Evolutionary conservation across 225 moss, liverwort and hornwort genomes (phyloP).

Genomic region (Takakia lepidozioides): DNA sequence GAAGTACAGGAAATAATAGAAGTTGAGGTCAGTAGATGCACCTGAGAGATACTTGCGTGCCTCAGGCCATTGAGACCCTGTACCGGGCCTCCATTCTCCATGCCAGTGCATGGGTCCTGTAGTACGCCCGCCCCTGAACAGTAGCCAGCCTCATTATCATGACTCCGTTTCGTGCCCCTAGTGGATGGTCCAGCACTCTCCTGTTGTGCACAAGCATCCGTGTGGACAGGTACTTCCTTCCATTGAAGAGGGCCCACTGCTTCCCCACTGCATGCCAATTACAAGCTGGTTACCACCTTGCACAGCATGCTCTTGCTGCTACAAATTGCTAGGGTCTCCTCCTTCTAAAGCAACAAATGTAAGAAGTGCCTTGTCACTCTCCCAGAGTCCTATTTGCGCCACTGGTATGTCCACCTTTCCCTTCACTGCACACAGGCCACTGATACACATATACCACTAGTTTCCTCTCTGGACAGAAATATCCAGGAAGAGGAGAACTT

Average conservation of each 20-base stretch:
- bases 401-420: neutral
- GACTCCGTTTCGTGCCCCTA: constrained; percentile 11
- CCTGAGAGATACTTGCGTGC: constrained; percentile 7
- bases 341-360: neutral
- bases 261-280: constrained; percentile 55
- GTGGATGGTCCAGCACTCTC: constrained; percentile 17
- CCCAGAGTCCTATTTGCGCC: neutral
- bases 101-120: too few species aligned
- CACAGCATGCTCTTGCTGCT: neutral
- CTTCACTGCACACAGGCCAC: neutral
- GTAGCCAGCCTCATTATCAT: constrained; percentile 6
- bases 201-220: too few species aligned
- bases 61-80: neutral
- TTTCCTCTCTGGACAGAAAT: neutral
- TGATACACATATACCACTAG: neutral
- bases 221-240: constrained; percentile 25
- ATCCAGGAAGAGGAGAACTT: too few species aligned
- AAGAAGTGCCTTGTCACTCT: neutral
- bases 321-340: neutral
- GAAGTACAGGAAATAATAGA: neutral
- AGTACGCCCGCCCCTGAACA: too few species aligned
- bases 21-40: constrained; percentile 6
- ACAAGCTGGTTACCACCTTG: neutral
- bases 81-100: too few species aligned
- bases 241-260: constrained; percentile 56